Base-by-base conservation (phyloP, 192 early-diverging fungal species). In the Rhizoclosmatium globosum region DNA sequence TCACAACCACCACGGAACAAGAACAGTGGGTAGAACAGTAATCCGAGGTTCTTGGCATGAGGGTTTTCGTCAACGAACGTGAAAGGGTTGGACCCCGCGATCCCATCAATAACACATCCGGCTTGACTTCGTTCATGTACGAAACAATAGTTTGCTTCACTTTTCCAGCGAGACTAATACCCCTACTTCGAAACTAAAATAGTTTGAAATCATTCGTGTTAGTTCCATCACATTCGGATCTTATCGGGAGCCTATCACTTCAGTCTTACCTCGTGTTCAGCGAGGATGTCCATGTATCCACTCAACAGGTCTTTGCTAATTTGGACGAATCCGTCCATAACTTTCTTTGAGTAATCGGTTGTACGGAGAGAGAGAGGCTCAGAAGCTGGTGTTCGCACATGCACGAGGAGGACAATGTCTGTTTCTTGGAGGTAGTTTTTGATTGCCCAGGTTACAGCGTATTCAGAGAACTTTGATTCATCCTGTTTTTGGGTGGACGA, bases 361-460 rank as follows among this genome's bases (percentile, higher is more conserved):
- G 31, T 31, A 31, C 31, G 31, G 31, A 31, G 31, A 0, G 31
- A 31, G 31, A 31, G 31, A 31, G 31, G 31, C 0, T 31, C 31
- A 31, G 31, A 31, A 31, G 31, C 31, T 31, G 31, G 31, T 0
- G 31, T 31, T 31, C 31, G 31, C 9, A 76, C 74, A 23, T 76
- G 42, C 38, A 76, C 4, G 31, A 76, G 39, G 4, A 66, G 31
- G 19, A 67, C 74, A 23, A 47, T 7, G 46, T 76, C 74, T 61
- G 11, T 39, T 13, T 41, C 21, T 15, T 15, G 45, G 45, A 76
- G 64, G 64, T 62, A 76, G 41, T 76, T 44, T 6, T 9, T 46
- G 47, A 47, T 47, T 2, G 74, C 64, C 74, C 74, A 76, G 19
- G 47, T 43, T 43, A 76, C 43, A 46, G 74, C 74, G 46, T 76